Conservation (phyloP, 805 yeast species). For the Ogataea trehalophila region DNA sequence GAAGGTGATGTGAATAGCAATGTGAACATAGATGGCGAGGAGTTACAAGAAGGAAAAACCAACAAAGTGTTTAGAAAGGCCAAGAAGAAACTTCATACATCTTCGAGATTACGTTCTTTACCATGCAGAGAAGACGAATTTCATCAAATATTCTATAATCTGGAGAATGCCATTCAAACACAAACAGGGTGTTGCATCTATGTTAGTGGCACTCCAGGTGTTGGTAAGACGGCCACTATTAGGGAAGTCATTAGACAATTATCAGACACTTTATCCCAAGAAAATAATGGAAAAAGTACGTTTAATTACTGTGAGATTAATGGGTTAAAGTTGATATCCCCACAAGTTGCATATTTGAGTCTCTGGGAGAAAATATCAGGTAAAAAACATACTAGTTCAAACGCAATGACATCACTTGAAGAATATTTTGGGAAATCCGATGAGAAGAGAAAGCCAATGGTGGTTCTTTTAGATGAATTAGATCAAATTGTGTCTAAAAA, state of each 20-base stretch:
- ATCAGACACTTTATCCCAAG: constrained; percentile 25
- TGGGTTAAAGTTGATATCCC: constrained; percentile 78
- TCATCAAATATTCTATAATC: constrained; percentile 56
- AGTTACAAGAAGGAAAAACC: constrained; percentile 14
- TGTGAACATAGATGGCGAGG: neutral
- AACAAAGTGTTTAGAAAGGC: constrained; percentile 31
- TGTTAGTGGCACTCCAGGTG: constrained; percentile 96
- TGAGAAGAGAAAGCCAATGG: constrained; percentile 47
- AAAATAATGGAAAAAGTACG: constrained; percentile 16
- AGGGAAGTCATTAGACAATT: constrained; percentile 78
- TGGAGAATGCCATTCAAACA: constrained; percentile 67
- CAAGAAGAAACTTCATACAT: constrained; percentile 34
- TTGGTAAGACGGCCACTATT: constrained; percentile 93
- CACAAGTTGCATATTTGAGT: constrained; percentile 75
- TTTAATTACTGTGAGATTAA: constrained; percentile 85
- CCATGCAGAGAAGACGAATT: constrained; percentile 90
- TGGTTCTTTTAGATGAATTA: constrained; percentile 83
- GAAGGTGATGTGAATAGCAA: constrained; percentile 11
- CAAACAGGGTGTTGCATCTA: constrained; percentile 80
- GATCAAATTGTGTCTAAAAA: constrained; percentile 84
- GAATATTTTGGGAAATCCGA: constrained; percentile 47
- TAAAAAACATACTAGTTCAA: constrained; percentile 50
- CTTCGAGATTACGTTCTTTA: constrained; percentile 42
- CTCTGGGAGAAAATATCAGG: constrained; percentile 76
- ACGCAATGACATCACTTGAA: constrained; percentile 66